A percentile compares a stretch with the other conserved stretches of the same genome.
phyloP scores from a whole-genome alignment of 257 asterid genomes.

The Fraxinus excelsior region DNA sequence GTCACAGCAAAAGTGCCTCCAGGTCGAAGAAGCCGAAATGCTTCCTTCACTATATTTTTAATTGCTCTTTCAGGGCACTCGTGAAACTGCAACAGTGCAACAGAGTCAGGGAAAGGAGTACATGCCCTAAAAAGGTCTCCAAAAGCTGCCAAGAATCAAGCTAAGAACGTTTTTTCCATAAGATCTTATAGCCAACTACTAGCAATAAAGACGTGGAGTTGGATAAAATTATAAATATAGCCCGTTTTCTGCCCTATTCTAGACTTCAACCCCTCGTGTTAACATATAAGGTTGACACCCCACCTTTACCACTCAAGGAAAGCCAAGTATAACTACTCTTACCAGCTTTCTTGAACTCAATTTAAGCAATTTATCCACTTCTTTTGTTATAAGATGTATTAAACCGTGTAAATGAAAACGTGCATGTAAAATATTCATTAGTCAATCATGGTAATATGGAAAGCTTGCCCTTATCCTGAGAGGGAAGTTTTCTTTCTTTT shows the following conservation, averaged over 20 bases:
- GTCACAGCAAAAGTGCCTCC: constrained; percentile 92
- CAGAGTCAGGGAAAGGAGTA: neutral
- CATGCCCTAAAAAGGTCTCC: neutral
- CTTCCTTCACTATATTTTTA: constrained; percentile 68
- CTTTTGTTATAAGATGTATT: neutral
- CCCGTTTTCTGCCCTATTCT: neutral
- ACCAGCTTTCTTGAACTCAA: neutral
- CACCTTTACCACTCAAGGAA: neutral
- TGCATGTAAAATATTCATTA: neutral
- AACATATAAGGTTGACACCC: neutral
- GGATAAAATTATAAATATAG: neutral
- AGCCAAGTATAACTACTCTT: neutral
- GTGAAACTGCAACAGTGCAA: constrained; percentile 57
- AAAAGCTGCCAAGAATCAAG: neutral
- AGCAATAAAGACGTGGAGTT: neutral
- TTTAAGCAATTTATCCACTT: neutral
- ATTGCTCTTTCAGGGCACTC: constrained; percentile 96
- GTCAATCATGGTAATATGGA: neutral
- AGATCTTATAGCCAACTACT: neutral
- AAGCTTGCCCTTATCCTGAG: neutral
- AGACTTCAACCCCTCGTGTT: neutral
- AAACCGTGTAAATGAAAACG: neutral
- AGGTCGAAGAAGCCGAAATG: constrained; percentile 76
- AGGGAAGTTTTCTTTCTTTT: neutral
- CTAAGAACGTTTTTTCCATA: neutral